These are phyloP conservation scores for Lagenaria siceraria DNA, from an alignment of 306 rosid species.

Conservation along the genomic window DNA sequence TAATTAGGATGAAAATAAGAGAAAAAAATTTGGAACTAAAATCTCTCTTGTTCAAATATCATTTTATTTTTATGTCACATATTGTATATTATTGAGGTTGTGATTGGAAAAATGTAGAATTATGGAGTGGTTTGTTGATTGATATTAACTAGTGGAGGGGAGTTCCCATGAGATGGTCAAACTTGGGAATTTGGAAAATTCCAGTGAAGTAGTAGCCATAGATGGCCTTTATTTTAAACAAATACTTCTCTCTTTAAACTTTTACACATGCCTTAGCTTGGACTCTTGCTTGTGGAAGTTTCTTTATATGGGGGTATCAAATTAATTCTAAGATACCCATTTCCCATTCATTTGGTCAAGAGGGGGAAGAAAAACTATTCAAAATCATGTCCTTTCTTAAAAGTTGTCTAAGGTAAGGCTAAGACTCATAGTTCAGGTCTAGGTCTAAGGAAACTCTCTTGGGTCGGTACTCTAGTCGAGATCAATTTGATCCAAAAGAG, in stretches of 20 bases:
- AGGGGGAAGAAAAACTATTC: too few relatives aligned
- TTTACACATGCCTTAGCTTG: conserved; percentile 8
- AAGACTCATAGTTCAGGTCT: too few relatives aligned
- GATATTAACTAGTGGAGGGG: neutral
- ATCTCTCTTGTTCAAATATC: neutral
- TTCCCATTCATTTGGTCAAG: neutral
- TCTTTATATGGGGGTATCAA: conserved; percentile 27
- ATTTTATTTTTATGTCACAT: neutral
- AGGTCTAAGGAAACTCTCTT: too few relatives aligned
- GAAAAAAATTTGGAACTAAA: too few relatives aligned
- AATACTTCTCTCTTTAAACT: conserved; percentile 24
- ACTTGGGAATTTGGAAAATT: conserved; percentile 36
- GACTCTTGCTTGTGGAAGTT: conserved; percentile 36
- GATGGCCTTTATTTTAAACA: conserved; percentile 20
- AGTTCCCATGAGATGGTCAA: conserved; percentile 15
- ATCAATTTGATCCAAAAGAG: too few relatives aligned
- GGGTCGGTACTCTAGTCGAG: too few relatives aligned
- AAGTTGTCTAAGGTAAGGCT: too few relatives aligned
- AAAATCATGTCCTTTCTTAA: too few relatives aligned
- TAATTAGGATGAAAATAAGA: neutral
- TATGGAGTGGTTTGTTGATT: neutral
- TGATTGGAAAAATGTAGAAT: neutral
- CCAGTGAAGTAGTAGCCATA: conserved; percentile 26
- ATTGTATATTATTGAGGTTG: neutral
- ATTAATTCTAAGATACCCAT: neutral